A percentile compares a stretch with the other conserved stretches of the same genome.
phyloP scores from a whole-genome alignment of 202 grass and related monocot genomes.

The Schoenoplectus triqueter region DNA sequence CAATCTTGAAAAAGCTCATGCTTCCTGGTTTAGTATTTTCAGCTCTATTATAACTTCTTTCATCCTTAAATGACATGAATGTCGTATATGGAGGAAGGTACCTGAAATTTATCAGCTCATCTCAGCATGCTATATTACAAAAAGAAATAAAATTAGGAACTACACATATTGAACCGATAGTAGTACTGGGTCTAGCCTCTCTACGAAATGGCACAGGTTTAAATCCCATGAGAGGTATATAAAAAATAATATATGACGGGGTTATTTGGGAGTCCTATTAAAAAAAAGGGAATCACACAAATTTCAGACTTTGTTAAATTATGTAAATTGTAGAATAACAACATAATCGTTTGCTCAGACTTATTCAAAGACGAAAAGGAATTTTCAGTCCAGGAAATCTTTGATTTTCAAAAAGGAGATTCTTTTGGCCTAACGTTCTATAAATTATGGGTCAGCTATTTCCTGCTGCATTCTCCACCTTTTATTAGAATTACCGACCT shows the following conservation, averaged over 20 bases:
- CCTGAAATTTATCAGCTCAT: constrained; percentile 43
- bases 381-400: background rate
- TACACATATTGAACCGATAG: too few species aligned
- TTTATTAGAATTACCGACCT: background rate
- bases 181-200: too few species aligned
- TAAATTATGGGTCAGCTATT: constrained; percentile 5
- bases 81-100: constrained; percentile 76
- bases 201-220: too few species aligned
- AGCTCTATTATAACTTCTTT: constrained; percentile 17
- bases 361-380: background rate
- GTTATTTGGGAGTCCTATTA: too few species aligned
- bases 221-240: too few species aligned
- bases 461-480: background rate
- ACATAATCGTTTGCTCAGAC: background rate
- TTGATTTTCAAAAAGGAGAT: background rate
- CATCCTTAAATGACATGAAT: constrained; percentile 50
- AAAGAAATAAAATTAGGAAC: background rate
- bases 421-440: background rate
- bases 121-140: background rate
- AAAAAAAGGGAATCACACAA: background rate
- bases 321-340: background rate
- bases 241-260: too few species aligned
- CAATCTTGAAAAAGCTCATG: constrained; percentile 39
- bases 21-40: constrained; percentile 20
- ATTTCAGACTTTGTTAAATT: background rate